phyloP scores from a whole-genome alignment of 371 early-diverging fungal species.

The Syncephalastrum monosporum region DNA sequence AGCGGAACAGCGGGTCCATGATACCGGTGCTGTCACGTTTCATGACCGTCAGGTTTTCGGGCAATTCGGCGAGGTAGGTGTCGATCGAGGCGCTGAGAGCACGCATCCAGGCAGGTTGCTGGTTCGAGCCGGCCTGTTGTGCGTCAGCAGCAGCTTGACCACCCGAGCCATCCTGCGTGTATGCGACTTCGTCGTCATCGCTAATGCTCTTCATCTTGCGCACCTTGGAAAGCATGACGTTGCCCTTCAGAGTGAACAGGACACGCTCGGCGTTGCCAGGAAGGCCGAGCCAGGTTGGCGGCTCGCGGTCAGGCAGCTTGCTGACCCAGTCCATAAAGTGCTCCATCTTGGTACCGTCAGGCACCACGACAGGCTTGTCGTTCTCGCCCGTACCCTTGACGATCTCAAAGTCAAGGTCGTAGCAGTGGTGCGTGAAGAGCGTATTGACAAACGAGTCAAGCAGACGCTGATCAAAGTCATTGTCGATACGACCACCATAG shows the following conservation, averaged over 20 bases:
- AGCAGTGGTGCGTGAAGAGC: conserved; percentile 82
- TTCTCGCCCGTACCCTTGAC: conserved; percentile 58
- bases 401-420: conserved; percentile 79
- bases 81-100: conserved; percentile 51
- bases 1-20: conserved; percentile 77
- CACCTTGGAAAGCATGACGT: conserved; percentile 77
- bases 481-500: conserved; percentile 97
- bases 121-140: conserved; percentile 48
- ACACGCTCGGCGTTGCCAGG: conserved; percentile 94
- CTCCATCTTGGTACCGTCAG: conserved; percentile 87
- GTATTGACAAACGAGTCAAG: conserved; percentile 88
- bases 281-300: conserved; percentile 96
- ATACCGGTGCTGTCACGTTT: conserved; percentile 43
- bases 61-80: conserved; percentile 64
- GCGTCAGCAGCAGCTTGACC: conserved; percentile 33
- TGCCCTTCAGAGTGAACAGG: conserved; percentile 75
- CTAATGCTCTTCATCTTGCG: conserved; percentile 80
- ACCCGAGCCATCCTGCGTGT: conserved; percentile 27
- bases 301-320: conserved; percentile 88
- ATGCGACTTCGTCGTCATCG: conserved; percentile 80
- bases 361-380: conserved; percentile 58
- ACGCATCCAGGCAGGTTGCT: conserved; percentile 82
- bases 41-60: conserved; percentile 46
- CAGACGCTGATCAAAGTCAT: conserved; percentile 84
- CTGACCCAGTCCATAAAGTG: conserved; percentile 90